Conservation (phyloP, 139 green algal species). For the Penium margaritaceum region DNA sequence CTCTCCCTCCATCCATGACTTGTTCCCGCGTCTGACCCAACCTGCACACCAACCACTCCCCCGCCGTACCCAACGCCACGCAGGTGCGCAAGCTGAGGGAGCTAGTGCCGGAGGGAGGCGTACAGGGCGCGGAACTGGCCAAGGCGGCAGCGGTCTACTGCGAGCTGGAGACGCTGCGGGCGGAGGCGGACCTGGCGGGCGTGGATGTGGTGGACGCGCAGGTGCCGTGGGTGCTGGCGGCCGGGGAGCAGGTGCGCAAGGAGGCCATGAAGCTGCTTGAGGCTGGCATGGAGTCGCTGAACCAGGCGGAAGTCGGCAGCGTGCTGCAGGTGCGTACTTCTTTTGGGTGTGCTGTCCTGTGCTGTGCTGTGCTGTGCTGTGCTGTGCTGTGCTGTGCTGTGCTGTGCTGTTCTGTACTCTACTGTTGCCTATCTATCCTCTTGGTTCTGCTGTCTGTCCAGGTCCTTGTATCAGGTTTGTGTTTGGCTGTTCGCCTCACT, state of each 20-base stretch:
- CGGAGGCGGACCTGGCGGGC: conserved; percentile 36
- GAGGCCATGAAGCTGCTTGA: conserved; percentile 39
- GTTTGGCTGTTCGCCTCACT: no score
- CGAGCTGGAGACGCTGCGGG: conserved; percentile 27
- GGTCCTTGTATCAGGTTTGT: no score
- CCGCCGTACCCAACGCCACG: no score
- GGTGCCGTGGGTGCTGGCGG: conserved; percentile 34
- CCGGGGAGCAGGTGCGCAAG: conserved; percentile 23
- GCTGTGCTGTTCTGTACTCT: no score
- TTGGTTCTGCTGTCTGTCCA: no score
- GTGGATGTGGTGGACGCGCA: conserved; percentile 44
- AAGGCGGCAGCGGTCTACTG: conserved; percentile 41
- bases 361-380: no score
- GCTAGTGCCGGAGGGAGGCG: background rate
- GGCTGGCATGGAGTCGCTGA: conserved; percentile 36
- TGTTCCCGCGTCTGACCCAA: no score
- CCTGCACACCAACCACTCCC: no score
- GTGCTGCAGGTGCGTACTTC: conserved; percentile 39
- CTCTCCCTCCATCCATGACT: no score
- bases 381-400: no score
- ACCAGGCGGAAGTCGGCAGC: conserved; percentile 45
- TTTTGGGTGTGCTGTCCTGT: background rate
- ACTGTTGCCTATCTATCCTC: no score
- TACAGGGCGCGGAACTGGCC: conserved; percentile 22
- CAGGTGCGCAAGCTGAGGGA: conserved; percentile 15